Percentiles rank a stretch among this genome's conserved stretches.
Conservation (phyloP, 2,329 filamentous ascomycete species). For the Aureobasidium sp. region DNA sequence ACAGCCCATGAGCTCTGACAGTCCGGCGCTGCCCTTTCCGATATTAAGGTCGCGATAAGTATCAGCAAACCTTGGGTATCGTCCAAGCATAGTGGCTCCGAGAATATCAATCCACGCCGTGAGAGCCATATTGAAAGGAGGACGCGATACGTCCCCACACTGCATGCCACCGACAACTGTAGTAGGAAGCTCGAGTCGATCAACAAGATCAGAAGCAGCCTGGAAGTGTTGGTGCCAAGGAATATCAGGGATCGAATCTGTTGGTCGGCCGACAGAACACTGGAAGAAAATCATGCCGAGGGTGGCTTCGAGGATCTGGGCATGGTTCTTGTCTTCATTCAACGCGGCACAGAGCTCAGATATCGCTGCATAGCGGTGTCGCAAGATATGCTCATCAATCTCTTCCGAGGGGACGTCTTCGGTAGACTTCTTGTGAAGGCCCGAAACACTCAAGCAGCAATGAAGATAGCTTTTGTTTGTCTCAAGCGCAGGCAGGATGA, state of each 20-base stretch:
- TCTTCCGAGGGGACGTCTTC: constrained; percentile 60
- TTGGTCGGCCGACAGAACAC: constrained; percentile 77
- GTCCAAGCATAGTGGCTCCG: constrained; percentile 83
- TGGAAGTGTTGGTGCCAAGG: constrained; percentile 97
- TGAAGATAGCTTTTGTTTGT: constrained; percentile 91
- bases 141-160: constrained; percentile 42
- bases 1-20: constrained; percentile 93
- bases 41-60: constrained; percentile 94
- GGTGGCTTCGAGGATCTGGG: constrained; percentile 84
- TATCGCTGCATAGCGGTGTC: constrained; percentile 83
- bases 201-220: constrained; percentile 75
- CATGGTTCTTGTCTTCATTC: constrained; percentile 71
- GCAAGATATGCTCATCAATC: constrained; percentile 84
- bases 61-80: constrained; percentile 81
- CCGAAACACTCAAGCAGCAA: constrained; percentile 89
- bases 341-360: constrained; percentile 78
- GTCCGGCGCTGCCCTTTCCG: constrained; percentile 56
- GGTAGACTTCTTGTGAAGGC: constrained; percentile 82
- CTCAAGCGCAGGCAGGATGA: constrained; percentile 81
- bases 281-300: constrained; percentile 96
- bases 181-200: constrained; percentile 72
- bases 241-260: constrained; percentile 82
- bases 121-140: constrained; percentile 92
- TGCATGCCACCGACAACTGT: constrained; percentile 48
- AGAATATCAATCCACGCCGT: constrained; percentile 96